Percentiles rank a stretch among this genome's conserved stretches.
These are phyloP conservation scores for Whalleya microplaca DNA, from an alignment of 2,329 filamentous ascomycete species.

Conservation along the genomic window DNA sequence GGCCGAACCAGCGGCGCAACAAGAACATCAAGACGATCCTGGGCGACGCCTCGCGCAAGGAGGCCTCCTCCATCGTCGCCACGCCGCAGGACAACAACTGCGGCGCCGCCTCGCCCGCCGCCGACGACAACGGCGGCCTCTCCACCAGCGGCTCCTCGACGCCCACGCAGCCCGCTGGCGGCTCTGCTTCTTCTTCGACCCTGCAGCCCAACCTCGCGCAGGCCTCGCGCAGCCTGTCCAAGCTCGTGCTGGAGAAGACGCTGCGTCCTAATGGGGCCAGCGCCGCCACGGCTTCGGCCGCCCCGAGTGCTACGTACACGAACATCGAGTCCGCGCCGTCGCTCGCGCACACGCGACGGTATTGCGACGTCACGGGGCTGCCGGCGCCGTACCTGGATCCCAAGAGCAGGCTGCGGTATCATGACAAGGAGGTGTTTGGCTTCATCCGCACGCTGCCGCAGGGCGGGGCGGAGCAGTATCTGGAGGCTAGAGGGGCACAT, in stretches of 20 bases:
- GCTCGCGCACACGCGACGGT: slow-evolving; percentile 80
- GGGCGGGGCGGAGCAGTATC: slow-evolving; percentile 81
- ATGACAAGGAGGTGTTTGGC: slow-evolving; percentile 89
- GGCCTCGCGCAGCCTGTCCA: slow-evolving; percentile 82
- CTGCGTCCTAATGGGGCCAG: slow-evolving; percentile 49
- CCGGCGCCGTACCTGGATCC: slow-evolving; percentile 92
- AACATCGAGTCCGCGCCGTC: slow-evolving; percentile 96
- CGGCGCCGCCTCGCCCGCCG: slow-evolving; percentile 71
- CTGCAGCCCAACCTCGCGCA: slow-evolving; percentile 78
- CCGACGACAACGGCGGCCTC: slow-evolving; percentile 53
- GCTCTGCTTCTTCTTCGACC: no score
- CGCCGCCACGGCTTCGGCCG: slow-evolving; percentile 49
- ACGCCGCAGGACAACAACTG: slow-evolving; percentile 78
- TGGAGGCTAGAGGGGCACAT: slow-evolving; percentile 89
- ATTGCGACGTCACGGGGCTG: slow-evolving; percentile 94
- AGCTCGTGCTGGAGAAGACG: slow-evolving; percentile 86
- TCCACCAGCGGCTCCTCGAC: slow-evolving; percentile 63
- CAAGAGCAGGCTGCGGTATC: slow-evolving; percentile 90
- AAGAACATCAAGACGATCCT: slow-evolving; percentile 98
- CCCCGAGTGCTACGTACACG: slow-evolving; percentile 84
- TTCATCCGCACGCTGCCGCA: slow-evolving; percentile 81
- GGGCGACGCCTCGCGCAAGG: slow-evolving; percentile 82
- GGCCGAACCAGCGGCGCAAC: slow-evolving; percentile 91
- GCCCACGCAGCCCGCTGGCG: slow-evolving; percentile 45
- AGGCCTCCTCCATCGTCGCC: slow-evolving; percentile 85